Conservation (phyloP, 2,329 filamentous ascomycete species). For the Chaetomium olivaceum region DNA sequence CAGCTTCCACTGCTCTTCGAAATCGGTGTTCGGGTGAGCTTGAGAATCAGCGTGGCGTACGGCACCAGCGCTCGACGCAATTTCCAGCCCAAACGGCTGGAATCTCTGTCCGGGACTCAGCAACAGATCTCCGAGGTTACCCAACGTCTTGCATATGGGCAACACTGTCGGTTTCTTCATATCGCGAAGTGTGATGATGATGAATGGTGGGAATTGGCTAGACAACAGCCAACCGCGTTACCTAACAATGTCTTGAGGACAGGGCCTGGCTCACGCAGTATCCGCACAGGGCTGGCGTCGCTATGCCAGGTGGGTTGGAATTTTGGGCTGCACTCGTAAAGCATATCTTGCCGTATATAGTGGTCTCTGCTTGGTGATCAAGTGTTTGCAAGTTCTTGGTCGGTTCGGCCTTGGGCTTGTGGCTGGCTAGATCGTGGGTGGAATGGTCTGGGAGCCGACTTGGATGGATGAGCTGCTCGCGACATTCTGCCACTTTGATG, state of each 20-base stretch:
- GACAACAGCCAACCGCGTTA: not conserved
- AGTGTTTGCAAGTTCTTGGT: slow-evolving; percentile 24
- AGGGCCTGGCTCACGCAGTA: not conserved
- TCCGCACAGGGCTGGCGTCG: not conserved
- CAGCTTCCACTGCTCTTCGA: not conserved
- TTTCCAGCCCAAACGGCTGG: not conserved
- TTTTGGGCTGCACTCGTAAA: slow-evolving; percentile 31
- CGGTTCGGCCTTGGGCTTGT: slow-evolving; percentile 8
- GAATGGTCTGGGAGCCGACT: not conserved
- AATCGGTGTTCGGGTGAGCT: not conserved
- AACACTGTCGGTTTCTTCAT: not conserved
- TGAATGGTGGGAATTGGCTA: not conserved
- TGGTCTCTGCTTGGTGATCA: slow-evolving; percentile 31
- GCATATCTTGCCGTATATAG: slow-evolving; percentile 36
- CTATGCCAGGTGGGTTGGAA: slow-evolving; percentile 12
- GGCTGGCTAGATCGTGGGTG: slow-evolving; percentile 6
- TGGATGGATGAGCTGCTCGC: not conserved
- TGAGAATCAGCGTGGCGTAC: not conserved
- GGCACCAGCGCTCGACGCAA: not conserved
- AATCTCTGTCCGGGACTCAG: not conserved
- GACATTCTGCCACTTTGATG: not conserved
- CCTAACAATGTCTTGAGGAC: not conserved
- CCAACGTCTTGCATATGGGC: not conserved
- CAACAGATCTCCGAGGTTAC: not conserved
- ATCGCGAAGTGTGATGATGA: not conserved